phyloP scores from a whole-genome alignment of 2,329 filamentous ascomycete species.

The Cadophora malorum region DNA sequence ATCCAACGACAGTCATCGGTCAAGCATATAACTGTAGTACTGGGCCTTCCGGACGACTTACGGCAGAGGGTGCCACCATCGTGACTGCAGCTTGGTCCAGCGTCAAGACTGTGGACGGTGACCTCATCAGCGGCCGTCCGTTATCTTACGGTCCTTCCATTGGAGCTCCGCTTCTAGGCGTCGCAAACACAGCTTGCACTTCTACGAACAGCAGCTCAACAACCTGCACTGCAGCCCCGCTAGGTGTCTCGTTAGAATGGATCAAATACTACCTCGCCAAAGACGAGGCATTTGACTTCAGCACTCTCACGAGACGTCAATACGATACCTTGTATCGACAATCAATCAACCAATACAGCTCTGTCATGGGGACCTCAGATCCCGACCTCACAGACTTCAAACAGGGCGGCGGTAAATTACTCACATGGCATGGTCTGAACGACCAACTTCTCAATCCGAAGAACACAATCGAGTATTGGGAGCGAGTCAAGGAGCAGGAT shows the following conservation, averaged over 20 bases:
- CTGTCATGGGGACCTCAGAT: constrained; percentile 25
- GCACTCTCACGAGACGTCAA: constrained; percentile 13
- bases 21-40: constrained; percentile 9
- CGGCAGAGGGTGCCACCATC: background rate
- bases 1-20: background rate
- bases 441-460: background rate
- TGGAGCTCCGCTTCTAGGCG: background rate
- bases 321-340: constrained; percentile 21
- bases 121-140: background rate
- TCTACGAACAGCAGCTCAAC: background rate
- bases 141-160: background rate
- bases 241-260: constrained; percentile 22
- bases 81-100: background rate
- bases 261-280: constrained; percentile 29
- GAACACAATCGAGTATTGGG: constrained; percentile 15
- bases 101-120: background rate
- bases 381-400: constrained; percentile 29
- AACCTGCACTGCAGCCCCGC: constrained; percentile 10
- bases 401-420: constrained; percentile 27
- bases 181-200: constrained; percentile 9
- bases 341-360: constrained; percentile 23
- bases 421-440: constrained; percentile 28
- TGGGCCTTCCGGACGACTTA: background rate
- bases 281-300: constrained; percentile 25
- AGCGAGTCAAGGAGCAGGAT: constrained; percentile 13